A percentile compares a stretch with the other conserved stretches of the same genome.
Evolutionary conservation across 179 eudicot genomes (phyloP).

Genomic region (Carnegiea gigantea): DNA sequence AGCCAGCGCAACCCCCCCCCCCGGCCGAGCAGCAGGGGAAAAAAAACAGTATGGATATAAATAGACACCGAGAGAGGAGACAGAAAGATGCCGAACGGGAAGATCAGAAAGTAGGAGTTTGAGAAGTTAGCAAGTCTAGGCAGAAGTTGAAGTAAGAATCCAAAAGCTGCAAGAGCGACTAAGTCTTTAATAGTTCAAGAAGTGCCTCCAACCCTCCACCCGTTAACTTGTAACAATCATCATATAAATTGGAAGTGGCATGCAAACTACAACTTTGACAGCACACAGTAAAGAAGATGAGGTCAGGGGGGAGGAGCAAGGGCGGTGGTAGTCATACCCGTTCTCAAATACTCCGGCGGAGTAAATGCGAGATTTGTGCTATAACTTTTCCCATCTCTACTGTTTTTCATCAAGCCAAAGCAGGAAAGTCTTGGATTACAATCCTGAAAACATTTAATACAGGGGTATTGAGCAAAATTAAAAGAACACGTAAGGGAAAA

Average conservation of each 20-base stretch:
- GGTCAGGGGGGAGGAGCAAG: background rate
- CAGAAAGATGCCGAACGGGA: background rate
- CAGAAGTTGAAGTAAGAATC: background rate
- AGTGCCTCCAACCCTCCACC: too few relatives aligned
- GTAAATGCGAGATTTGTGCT: constrained; percentile 64
- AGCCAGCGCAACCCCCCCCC: background rate
- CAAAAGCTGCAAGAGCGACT: background rate
- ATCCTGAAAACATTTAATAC: constrained; percentile 40
- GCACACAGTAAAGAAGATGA: background rate
- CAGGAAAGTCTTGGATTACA: constrained; percentile 62
- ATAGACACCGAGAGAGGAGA: background rate
- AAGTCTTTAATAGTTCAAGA: background rate
- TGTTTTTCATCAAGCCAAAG: constrained; percentile 68
- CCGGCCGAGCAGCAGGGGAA: background rate
- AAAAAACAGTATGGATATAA: background rate
- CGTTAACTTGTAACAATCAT: background rate
- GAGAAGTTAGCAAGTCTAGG: background rate
- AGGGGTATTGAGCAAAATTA: background rate
- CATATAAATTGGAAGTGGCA: background rate
- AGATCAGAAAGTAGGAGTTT: background rate
- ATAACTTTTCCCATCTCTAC: constrained; percentile 60
- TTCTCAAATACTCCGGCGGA: constrained; percentile 59
- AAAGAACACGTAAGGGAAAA: background rate
- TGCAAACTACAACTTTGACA: background rate
- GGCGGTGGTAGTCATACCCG: constrained; percentile 33